Base-by-base conservation (phyloP, 257 asterid genomes). In the Ballota nigra region DNA sequence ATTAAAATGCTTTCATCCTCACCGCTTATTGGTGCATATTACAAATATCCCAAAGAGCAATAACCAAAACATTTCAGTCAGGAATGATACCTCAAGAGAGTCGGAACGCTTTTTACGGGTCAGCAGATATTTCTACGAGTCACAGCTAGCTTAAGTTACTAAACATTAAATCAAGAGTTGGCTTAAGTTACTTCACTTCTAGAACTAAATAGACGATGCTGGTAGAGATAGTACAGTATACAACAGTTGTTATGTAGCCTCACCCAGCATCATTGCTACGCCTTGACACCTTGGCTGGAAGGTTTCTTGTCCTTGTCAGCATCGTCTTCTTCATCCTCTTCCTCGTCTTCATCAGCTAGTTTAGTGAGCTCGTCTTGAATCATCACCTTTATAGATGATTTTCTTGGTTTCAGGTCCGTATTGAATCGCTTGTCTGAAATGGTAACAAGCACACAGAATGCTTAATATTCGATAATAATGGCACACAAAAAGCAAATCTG, bases 281-380 rank as follows among this genome's bases (percentile, higher is more conserved):
- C 83, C 78, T 84, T 79, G 40, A 89, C 87, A 51, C 74, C 84
- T 73, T 78, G 66, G 74, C 74, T 52, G 10, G 93, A 60, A 73
- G 89, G 61, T 61, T 81, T 77, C 6, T 66, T 75, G 20, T 71
- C 80, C 60, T 80, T 82, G 16, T 53, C 87, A 20, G 64, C 82
- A 60, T 73, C 84, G 12, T 69, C 85, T 16, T 78, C 95, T 0
- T 75, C 96, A 18, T 81, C 95, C 5, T 86, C 96, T 0, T 29
- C 83, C 22, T 81, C 97, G 1, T 88, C 96, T 2, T 89, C 96
- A 16, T 90, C 96, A 7, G 96, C 98, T 49, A 93, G 86, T 77
- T 86, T 87, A 6, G 94, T 87, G 57, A 93, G 89, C 82, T 93
- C 98, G 6, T 91, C 94, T 85, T 93, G 98, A 76, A 93, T 89